Evolutionary conservation across 179 eudicot species (phyloP).

Genomic region (Silene noctiflora): DNA sequence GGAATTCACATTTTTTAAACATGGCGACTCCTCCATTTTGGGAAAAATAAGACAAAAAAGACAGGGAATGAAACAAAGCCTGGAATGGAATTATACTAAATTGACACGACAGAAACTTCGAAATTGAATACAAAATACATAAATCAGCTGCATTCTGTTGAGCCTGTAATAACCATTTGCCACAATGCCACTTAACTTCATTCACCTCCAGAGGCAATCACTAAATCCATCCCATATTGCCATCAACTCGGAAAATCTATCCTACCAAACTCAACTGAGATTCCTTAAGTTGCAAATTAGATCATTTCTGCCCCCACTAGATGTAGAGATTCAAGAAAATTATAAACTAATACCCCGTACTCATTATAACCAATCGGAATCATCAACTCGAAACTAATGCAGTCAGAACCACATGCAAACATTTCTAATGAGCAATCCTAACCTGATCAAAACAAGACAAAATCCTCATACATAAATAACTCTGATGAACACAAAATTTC

Average conservation of each 20-base stretch:
- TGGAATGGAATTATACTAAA: not conserved
- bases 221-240: too few species aligned
- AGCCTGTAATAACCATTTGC: too few species aligned
- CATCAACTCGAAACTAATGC: not conserved
- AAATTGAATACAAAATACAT: too few species aligned
- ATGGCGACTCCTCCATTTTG: not conserved
- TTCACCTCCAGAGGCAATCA: too few species aligned
- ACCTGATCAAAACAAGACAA: not conserved
- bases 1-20: too few species aligned
- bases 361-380: not conserved
- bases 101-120: not conserved
- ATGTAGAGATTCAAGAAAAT: not conserved
- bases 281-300: not conserved
- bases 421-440: not conserved
- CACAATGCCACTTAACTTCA: not conserved
- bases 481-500: not conserved
- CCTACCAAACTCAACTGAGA: not conserved
- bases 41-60: too few species aligned
- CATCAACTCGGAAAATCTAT: not conserved
- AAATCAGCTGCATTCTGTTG: too few species aligned
- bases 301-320: not conserved
- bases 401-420: slow-evolving; percentile 2
- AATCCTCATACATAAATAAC: not conserved
- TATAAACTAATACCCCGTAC: not conserved
- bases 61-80: not conserved